Percentiles rank a stretch among this genome's conserved stretches.
Conservation (phyloP, 257 asterid genomes). For the Lycium ferocissimum region DNA sequence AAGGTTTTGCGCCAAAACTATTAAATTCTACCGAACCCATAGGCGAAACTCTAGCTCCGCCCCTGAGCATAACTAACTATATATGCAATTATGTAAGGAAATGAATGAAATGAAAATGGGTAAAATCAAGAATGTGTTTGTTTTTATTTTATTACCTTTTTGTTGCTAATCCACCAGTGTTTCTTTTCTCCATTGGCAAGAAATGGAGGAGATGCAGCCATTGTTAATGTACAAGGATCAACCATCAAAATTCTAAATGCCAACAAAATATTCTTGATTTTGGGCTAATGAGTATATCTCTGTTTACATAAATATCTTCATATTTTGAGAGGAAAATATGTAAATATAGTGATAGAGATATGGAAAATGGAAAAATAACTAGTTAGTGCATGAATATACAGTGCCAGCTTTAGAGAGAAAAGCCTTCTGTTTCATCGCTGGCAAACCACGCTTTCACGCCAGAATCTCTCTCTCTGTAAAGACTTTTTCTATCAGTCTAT, state of each 20-base stretch:
- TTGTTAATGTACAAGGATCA: slow-evolving; percentile 41
- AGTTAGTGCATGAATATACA: slow-evolving; percentile 26
- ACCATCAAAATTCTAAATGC: slow-evolving; percentile 33
- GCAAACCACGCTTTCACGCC: slow-evolving; percentile 38
- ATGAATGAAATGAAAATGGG: neutral
- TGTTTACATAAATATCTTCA: slow-evolving; percentile 35
- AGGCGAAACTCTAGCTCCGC: neutral
- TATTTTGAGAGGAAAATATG: slow-evolving; percentile 37
- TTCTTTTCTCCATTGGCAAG: slow-evolving; percentile 59
- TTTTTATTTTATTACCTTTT: slow-evolving; percentile 50
- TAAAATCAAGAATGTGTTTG: neutral
- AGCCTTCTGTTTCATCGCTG: slow-evolving; percentile 40
- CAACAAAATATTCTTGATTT: neutral
- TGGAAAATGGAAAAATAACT: neutral
- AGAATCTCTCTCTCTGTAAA: slow-evolving; percentile 33
- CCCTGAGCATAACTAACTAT: neutral
- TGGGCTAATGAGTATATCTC: slow-evolving; percentile 25
- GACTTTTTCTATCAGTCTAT: neutral
- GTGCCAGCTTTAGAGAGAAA: slow-evolving; percentile 42
- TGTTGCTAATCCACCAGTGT: slow-evolving; percentile 81
- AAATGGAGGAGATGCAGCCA: slow-evolving; percentile 64
- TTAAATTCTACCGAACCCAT: neutral
- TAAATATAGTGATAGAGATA: neutral
- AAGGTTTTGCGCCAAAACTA: neutral
- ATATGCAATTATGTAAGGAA: neutral